Conservation (phyloP, 148 eudicot species). For the Nyssa sinensis region DNA sequence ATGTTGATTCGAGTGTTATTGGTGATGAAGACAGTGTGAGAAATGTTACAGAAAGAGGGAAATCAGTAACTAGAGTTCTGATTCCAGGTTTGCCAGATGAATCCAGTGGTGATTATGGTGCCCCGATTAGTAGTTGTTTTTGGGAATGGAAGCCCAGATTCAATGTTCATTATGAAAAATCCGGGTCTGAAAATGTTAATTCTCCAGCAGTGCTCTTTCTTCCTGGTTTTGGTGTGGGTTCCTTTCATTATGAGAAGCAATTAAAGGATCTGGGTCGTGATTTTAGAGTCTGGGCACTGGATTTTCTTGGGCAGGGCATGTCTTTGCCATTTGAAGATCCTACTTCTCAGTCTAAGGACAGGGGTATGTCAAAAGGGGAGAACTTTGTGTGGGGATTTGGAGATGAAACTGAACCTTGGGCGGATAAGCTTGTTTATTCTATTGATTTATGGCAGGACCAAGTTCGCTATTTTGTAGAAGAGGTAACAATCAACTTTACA, state of each 20-base stretch:
- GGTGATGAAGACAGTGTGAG: slow-evolving; percentile 36
- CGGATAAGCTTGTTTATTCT: slow-evolving; percentile 83
- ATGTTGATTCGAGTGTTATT: slow-evolving; percentile 35
- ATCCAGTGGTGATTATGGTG: slow-evolving; percentile 51
- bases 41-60: slow-evolving; percentile 30
- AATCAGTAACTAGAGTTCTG: slow-evolving; percentile 46
- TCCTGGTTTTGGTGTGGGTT: slow-evolving; percentile 97
- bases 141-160: slow-evolving; percentile 94
- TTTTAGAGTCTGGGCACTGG: slow-evolving; percentile 80
- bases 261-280: slow-evolving; percentile 85
- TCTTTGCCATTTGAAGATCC: slow-evolving; percentile 90
- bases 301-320: slow-evolving; percentile 95
- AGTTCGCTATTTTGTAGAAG: slow-evolving; percentile 71
- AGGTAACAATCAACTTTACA: slow-evolving; percentile 42
- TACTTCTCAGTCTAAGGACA: slow-evolving; percentile 46
- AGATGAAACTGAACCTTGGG: slow-evolving; percentile 82
- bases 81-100: slow-evolving; percentile 80
- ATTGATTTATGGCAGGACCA: slow-evolving; percentile 92
- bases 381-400: slow-evolving; percentile 80
- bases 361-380: slow-evolving; percentile 19
- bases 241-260: slow-evolving; percentile 93
- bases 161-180: slow-evolving; percentile 68
- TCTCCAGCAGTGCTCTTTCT: slow-evolving; percentile 81
- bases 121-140: slow-evolving; percentile 53
- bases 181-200: slow-evolving; percentile 59